Evolutionary conservation across 2,329 filamentous ascomycete species (phyloP).

Genomic region (Aspergillus ustus): DNA sequence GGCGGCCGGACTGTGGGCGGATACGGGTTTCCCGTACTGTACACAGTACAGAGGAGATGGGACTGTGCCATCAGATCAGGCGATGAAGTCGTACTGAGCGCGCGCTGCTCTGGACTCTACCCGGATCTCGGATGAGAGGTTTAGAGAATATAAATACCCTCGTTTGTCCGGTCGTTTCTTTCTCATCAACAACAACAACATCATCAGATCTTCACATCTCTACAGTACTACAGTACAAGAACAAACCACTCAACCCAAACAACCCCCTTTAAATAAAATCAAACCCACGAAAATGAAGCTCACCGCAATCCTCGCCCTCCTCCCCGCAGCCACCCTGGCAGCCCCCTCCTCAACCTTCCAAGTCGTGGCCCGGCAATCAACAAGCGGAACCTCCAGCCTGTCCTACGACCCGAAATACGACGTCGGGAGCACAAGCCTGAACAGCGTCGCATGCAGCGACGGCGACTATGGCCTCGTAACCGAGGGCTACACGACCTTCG

Average conservation of each 20-base stretch:
- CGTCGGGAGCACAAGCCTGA: constrained; percentile 59
- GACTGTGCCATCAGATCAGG: not conserved
- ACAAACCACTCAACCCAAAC: not conserved
- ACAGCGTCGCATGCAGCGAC: constrained; percentile 52
- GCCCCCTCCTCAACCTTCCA: constrained; percentile 30
- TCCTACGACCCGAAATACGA: constrained; percentile 77
- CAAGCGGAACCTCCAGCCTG: constrained; percentile 50
- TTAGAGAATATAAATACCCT: not conserved
- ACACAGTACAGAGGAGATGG: not conserved
- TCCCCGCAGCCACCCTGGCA: constrained; percentile 27
- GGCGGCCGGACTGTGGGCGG: not conserved
- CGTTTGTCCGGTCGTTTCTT: not conserved
- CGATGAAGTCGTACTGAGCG: not conserved
- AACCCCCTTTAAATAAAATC: not conserved
- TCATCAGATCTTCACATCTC: not conserved
- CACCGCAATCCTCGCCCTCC: constrained; percentile 27
- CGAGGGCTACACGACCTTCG: constrained; percentile 47
- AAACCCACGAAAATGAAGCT: constrained; percentile 33
- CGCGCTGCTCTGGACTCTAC: not conserved
- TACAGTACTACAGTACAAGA: not conserved
- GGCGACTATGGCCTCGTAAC: constrained; percentile 39
- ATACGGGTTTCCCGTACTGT: not conserved
- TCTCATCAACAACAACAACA: not conserved
- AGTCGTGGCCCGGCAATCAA: constrained; percentile 17
- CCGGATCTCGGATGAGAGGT: not conserved